A percentile compares a stretch with the other conserved stretches of the same genome.
Evolutionary conservation across 2,329 filamentous ascomycete genomes (phyloP).

Genomic region (Ophiostoma novo-ulmi): DNA sequence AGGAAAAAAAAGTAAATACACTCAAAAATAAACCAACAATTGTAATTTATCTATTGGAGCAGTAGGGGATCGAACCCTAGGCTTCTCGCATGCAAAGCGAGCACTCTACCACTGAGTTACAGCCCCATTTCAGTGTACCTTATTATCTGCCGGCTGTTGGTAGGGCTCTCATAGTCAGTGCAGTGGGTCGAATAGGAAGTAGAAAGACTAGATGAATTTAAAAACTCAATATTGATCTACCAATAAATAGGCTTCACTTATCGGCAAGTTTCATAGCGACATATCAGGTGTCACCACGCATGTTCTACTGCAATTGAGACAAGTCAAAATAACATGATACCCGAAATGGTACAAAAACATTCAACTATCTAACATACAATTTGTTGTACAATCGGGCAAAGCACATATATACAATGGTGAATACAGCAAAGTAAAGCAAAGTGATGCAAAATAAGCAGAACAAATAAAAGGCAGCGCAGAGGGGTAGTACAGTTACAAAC

Average conservation of each 20-base stretch:
- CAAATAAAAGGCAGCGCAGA: conserved; percentile 1
- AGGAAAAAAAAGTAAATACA: not conserved
- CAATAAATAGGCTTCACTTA: too few relatives aligned
- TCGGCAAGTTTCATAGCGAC: too few relatives aligned
- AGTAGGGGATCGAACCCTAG: conserved; percentile 17
- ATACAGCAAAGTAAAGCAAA: not conserved
- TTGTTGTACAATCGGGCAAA: not conserved
- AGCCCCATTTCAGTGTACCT: not conserved
- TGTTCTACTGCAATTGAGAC: too few relatives aligned
- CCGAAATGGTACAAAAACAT: not conserved
- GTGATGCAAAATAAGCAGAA: not conserved
- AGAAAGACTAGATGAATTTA: too few relatives aligned
- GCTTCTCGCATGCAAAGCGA: conserved; percentile 17
- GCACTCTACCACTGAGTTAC: conserved; percentile 18
- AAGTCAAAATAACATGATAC: too few relatives aligned
- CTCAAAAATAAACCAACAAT: not conserved
- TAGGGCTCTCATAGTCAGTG: not conserved
- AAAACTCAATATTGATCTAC: too few relatives aligned
- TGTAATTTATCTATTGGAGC: not conserved
- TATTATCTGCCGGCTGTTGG: not conserved
- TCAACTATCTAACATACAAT: not conserved
- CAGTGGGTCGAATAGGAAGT: not conserved
- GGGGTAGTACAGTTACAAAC: conserved; percentile 8
- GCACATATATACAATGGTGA: not conserved
- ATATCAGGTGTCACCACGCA: too few relatives aligned